Evolutionary conservation across 306 rosid genomes (phyloP).

Genomic region (Canavalia ensiformis): DNA sequence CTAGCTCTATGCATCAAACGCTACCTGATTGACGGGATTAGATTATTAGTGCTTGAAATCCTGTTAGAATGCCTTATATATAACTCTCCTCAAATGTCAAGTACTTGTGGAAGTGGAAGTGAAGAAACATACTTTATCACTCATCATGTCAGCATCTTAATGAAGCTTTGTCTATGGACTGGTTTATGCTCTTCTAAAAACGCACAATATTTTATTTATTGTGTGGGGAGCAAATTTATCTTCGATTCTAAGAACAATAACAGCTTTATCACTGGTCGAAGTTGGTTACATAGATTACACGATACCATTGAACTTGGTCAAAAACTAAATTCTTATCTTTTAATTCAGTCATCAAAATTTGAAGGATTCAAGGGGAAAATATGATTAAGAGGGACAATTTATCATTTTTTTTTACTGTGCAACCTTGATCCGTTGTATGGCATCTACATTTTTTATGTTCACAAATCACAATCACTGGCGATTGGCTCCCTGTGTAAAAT

Average conservation of each 20-base stretch:
- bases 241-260: not conserved
- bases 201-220: not conserved
- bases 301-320: too few species aligned
- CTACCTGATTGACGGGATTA: not conserved
- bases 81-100: not conserved
- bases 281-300: too few species aligned
- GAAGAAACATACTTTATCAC: not conserved
- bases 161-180: too few species aligned
- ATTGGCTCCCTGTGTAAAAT: not conserved
- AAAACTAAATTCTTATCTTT: too few species aligned
- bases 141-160: too few species aligned
- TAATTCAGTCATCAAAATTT: not conserved
- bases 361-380: not conserved
- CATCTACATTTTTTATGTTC: not conserved
- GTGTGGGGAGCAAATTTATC: not conserved
- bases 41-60: not conserved
- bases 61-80: conserved; percentile 3
- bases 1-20: not conserved
- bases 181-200: too few species aligned
- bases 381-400: not conserved
- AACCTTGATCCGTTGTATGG: not conserved
- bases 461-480: not conserved
- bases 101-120: conserved; percentile 9
- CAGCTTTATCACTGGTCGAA: too few species aligned
- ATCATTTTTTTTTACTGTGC: not conserved